A percentile compares a stretch with the other conserved stretches of the same genome.
phyloP scores from a whole-genome alignment of 1,284 basidiomycete genomes.

The Marasmius oreades region DNA sequence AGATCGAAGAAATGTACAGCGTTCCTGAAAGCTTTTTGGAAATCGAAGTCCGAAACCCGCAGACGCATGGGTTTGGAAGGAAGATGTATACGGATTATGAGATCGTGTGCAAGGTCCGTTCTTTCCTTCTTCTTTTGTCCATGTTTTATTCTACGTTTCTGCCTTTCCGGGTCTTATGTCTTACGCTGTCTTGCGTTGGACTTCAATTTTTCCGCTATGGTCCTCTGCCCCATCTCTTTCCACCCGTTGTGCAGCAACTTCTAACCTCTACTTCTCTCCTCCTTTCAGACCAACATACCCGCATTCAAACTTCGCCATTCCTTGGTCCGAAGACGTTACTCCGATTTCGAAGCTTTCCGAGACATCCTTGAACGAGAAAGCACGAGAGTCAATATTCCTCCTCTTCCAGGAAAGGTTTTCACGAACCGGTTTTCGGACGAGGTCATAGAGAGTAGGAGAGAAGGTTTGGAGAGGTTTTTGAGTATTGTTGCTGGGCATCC shows the following conservation, averaged over 20 bases:
- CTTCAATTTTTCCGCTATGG: too few species aligned
- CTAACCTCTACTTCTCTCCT: not conserved
- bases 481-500: conserved; percentile 98
- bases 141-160: not conserved
- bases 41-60: conserved; percentile 96
- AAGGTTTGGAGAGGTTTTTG: conserved; percentile 93
- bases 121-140: not conserved
- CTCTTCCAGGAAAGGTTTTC: conserved; percentile 95
- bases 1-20: conserved; percentile 99
- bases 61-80: conserved; percentile 94
- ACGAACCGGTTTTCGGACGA: conserved; percentile 97
- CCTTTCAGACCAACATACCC: conserved; percentile 89
- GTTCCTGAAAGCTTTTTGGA: conserved; percentile 97
- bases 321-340: conserved; percentile 91
- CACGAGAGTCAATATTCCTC: conserved; percentile 95
- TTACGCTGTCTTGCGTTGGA: too few species aligned
- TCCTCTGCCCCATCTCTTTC: too few species aligned
- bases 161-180: too few species aligned
- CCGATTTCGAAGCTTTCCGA: conserved; percentile 98
- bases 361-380: conserved; percentile 97
- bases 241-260: not conserved
- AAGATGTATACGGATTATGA: conserved; percentile 99
- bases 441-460: conserved; percentile 89
- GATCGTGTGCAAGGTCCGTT: conserved; percentile 88
- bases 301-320: conserved; percentile 98